These are phyloP conservation scores for Leccinum subrobustum DNA, from an alignment of 1,284 basidiomycete genomes.

Conservation along the genomic window DNA sequence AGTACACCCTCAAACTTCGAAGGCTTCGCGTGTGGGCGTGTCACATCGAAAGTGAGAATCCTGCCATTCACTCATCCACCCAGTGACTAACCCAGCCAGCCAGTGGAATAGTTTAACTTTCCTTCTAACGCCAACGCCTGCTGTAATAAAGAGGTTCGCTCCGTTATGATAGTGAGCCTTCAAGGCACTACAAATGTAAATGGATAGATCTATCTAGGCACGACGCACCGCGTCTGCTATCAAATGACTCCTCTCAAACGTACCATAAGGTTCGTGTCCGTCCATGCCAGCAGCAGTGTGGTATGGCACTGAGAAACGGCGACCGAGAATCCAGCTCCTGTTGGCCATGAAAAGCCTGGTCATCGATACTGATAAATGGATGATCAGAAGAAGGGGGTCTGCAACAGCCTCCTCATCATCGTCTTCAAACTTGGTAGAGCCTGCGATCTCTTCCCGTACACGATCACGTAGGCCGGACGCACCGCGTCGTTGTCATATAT, in stretches of 20 bases:
- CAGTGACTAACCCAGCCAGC: too few relatives aligned
- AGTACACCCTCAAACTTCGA: too few relatives aligned
- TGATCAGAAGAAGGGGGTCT: constrained; percentile 9
- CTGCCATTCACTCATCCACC: too few relatives aligned
- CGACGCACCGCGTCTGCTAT: background rate
- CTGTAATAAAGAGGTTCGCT: background rate
- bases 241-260: background rate
- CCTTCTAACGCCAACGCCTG: background rate
- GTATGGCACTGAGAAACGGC: background rate
- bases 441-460: constrained; percentile 12
- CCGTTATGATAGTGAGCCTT: background rate
- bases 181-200: background rate
- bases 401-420: background rate
- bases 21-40: too few relatives aligned
- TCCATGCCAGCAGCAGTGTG: background rate
- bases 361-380: background rate
- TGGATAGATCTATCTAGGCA: background rate
- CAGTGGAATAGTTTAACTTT: background rate
- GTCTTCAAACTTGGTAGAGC: constrained; percentile 3
- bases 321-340: background rate
- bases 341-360: background rate
- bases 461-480: constrained; percentile 18
- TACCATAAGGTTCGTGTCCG: background rate
- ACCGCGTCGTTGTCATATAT: constrained; percentile 20
- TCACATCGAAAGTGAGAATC: too few relatives aligned